These are phyloP conservation scores for Houttuynia cordata DNA, from an alignment of 164 flowering plant species.

Conservation along the genomic window DNA sequence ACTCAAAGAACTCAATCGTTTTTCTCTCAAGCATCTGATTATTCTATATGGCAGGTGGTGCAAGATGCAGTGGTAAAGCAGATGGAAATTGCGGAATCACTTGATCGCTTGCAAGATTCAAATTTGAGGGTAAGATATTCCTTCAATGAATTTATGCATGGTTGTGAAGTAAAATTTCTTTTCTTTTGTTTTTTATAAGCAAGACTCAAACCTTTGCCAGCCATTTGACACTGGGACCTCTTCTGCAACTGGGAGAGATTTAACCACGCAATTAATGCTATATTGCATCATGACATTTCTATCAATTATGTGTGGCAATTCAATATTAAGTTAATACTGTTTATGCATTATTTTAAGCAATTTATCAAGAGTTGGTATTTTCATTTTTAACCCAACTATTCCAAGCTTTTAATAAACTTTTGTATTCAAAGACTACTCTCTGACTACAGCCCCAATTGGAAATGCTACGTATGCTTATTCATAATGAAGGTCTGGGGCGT, in stretches of 20 bases:
- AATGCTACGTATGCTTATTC: no score
- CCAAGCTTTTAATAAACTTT: no score
- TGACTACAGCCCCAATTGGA: no score
- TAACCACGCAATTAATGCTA: no score
- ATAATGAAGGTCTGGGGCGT: no score
- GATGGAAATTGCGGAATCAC: conserved; percentile 38
- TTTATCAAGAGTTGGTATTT: not conserved
- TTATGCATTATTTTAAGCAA: not conserved
- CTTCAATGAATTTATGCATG: not conserved
- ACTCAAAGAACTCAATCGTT: no score
- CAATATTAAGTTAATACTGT: not conserved
- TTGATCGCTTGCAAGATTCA: conserved; percentile 39
- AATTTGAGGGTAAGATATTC: conserved; percentile 39
- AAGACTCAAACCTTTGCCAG: no score
- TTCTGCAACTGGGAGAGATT: not conserved
- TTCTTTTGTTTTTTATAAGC: not conserved
- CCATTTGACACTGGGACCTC: no score
- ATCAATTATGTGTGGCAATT: not conserved
- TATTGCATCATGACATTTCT: no score
- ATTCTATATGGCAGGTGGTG: conserved; percentile 36
- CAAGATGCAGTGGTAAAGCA: conserved; percentile 64
- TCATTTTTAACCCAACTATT: no score
- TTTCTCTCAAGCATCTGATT: no score
- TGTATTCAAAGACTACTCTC: no score
- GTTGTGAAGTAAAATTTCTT: not conserved